phyloP scores from a whole-genome alignment of 495 filamentous ascomycete genomes.

The Penicillium pulvis region DNA sequence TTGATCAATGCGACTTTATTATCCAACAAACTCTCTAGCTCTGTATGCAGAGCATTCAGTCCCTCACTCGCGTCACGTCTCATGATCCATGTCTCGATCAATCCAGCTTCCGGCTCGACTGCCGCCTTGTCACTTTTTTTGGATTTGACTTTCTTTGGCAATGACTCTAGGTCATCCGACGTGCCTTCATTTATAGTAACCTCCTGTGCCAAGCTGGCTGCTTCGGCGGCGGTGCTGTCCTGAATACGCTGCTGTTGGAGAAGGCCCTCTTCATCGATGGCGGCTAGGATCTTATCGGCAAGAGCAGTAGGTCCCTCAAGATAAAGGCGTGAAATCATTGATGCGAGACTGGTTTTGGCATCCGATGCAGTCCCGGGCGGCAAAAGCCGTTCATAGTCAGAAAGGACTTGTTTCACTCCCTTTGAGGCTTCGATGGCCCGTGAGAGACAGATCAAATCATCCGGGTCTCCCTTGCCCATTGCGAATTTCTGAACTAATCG shows the following conservation, averaged over 20 bases:
- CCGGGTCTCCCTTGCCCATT: constrained; percentile 87
- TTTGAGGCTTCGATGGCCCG: constrained; percentile 78
- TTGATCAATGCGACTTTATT: constrained; percentile 62
- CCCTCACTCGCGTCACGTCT: constrained; percentile 65
- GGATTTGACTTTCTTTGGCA: constrained; percentile 46
- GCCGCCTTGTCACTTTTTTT: constrained; percentile 33
- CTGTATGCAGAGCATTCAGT: constrained; percentile 65
- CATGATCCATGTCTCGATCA: constrained; percentile 82
- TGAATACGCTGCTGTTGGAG: constrained; percentile 75
- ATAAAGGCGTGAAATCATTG: constrained; percentile 62
- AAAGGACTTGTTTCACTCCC: constrained; percentile 59
- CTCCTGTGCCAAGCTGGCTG: constrained; percentile 67
- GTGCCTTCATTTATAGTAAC: constrained; percentile 62
- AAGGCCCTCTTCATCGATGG: constrained; percentile 94
- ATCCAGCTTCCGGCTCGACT: constrained; percentile 32
- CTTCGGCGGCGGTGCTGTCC: constrained; percentile 67
- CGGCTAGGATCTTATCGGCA: constrained; percentile 66
- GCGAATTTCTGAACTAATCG: constrained; percentile 92
- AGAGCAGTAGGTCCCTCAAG: constrained; percentile 69
- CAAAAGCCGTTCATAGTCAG: constrained; percentile 13
- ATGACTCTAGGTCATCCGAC: constrained; percentile 44
- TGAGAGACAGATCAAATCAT: constrained; percentile 83
- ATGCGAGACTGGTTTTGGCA: constrained; percentile 40
- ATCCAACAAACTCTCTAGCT: constrained; percentile 57
- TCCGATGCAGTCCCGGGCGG: constrained; percentile 20